Base-by-base conservation (phyloP, 2,329 filamentous ascomycete genomes). In the Fusarium algeriense region DNA sequence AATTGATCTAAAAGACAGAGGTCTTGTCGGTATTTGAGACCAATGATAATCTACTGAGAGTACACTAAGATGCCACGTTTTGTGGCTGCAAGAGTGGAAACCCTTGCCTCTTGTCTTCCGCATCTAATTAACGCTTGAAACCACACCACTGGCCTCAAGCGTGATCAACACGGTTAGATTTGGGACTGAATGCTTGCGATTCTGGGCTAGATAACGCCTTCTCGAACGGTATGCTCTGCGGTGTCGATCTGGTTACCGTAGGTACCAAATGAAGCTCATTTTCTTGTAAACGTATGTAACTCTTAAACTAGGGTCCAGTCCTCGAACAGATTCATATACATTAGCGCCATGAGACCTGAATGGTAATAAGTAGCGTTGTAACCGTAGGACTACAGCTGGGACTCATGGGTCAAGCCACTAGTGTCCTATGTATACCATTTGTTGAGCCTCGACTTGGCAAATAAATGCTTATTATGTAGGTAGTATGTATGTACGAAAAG, bases 391-490 rank as follows among this genome's bases (percentile, higher is more conserved):
- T 20, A 17, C 26, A 64, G 35, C 20, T 53, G 30, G 63, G 32
- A 52, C 52, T 66, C 38, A 35, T 38, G 56, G 38, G 30, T 28
- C 41, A 60, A 43, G 38, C 28, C 15, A 55, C 30, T 34, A n/a
- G 20, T 55, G 41, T 26, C n/a, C 52, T 34, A 52, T 37, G 19
- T 34, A 17, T 30, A 34, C 46, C 48, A 30, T n/a, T 34, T 43
- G 55, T 61, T 67, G 55, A 67, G 56, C 55, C 43, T 67, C 43
- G 55, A 62, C 48, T 67, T 45, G 41, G 38, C 26, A 28, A 19
- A 32, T 19, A 20, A 15, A 14, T 15, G 19, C n/a, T n/a, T 30
- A 32, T 19, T 14, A 35, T 35, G 20, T 34, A 45, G 15, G 45
- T 48, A 30, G 35, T 38, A 20, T 20, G 35, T 38, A 38, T 38